Base-by-base conservation (phyloP, 768 basidiomycete species). In the Cystofilobasidium macerans region DNA sequence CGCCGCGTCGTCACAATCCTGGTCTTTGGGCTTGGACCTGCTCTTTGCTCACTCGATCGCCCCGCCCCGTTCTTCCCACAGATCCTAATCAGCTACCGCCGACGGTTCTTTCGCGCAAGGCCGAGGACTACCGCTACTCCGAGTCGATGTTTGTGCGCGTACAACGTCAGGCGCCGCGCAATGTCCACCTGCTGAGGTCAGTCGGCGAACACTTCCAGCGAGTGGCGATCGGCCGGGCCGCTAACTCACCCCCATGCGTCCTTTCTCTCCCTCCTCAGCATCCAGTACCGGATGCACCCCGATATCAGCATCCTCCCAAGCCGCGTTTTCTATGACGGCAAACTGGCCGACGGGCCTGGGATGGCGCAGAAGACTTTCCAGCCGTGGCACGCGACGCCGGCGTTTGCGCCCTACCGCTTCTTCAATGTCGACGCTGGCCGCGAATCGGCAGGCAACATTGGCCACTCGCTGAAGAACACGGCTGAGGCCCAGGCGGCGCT, bases 251-350 rank as follows among this genome's bases (percentile, higher is more conserved):
- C n/a, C n/a, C n/a, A n/a, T n/a, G n/a, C n/a, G n/a, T n/a, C n/a
- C n/a, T n/a, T n/a, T n/a, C n/a, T n/a, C n/a, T n/a, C n/a, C n/a
- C n/a, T n/a, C 16, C 42, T 13, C 33, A 97, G 94, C 71, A 98
- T 99, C 47, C 95, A 99, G 78, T 99, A 99, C 74, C 93, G 95
- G 70, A 99, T 99, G 95, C 93, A 99, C 73, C 94, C 94, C 1
- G 85, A 89, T 60, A 97, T 98, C 73, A 94, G 91, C 69, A 79
- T 79, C 59, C 81, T 99, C 22, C 95, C 95, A 0, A 95, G 92
- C 67, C 81, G 80, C 54, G 76, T 91, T 1, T 99, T 99, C 77
- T 99, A 99, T 73, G 78, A 85, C 61, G 84, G 85, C 9, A 80
- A 82, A 40, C 78, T 99, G 13, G 78, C 82, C 51, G 90, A 99